Evolutionary conservation across 2,329 filamentous ascomycete genomes (phyloP).

Genomic region (Neofusicoccum kwambonambiense): DNA sequence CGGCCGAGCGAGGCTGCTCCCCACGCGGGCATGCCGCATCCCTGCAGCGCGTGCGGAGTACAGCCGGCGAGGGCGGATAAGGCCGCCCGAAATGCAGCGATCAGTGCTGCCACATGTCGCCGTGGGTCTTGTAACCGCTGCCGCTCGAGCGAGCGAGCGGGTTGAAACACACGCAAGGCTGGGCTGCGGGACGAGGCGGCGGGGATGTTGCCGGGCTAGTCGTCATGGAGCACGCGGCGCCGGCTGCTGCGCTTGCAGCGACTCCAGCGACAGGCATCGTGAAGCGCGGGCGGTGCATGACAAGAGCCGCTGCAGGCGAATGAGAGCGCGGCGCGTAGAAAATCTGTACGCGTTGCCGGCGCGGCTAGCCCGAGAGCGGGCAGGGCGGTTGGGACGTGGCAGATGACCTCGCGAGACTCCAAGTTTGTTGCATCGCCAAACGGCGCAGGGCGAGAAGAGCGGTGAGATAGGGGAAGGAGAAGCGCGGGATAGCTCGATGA

Average conservation of each 20-base stretch:
- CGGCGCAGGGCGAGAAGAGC: constrained; percentile 4
- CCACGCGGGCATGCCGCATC: background rate
- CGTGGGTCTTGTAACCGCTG: background rate
- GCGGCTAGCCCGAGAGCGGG: constrained; percentile 1
- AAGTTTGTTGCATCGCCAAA: background rate
- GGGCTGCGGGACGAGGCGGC: background rate
- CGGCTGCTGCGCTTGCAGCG: constrained; percentile 10
- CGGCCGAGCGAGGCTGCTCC: background rate
- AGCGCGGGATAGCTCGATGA: background rate
- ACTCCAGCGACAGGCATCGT: background rate
- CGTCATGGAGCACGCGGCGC: background rate
- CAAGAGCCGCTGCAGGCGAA: background rate
- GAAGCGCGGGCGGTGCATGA: background rate
- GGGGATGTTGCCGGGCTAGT: background rate
- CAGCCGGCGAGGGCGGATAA: background rate
- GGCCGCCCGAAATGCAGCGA: constrained; percentile 12
- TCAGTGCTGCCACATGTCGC: background rate
- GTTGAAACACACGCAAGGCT: constrained; percentile 2
- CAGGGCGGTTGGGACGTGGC: constrained; percentile 9
- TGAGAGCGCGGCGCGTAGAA: background rate
- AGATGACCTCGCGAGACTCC: constrained; percentile 13
- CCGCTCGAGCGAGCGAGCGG: background rate
- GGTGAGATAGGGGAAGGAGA: constrained; percentile 11
- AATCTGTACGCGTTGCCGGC: background rate
- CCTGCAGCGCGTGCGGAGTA: constrained; percentile 11